phyloP scores from a whole-genome alignment of 2,329 filamentous ascomycete genomes.

The Cordyceps cicadae region DNA sequence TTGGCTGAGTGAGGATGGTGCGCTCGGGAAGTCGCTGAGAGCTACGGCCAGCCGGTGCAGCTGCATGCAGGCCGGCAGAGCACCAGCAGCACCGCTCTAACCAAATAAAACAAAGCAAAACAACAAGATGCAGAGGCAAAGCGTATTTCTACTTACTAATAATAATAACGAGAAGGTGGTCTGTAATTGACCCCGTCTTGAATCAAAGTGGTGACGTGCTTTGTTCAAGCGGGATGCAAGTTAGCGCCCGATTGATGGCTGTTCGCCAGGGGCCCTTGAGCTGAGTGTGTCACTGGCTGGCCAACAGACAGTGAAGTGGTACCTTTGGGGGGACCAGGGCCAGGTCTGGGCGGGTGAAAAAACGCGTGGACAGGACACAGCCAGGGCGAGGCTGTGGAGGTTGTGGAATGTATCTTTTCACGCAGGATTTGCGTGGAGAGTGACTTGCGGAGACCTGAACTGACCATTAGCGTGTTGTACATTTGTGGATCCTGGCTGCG shows the following conservation, averaged over 20 bases:
- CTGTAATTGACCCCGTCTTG: background rate
- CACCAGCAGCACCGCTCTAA: background rate
- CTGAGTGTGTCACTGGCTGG: background rate
- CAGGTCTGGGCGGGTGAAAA: background rate
- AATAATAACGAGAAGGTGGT: background rate
- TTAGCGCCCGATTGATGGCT: background rate
- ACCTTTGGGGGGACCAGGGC: background rate
- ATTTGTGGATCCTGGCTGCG: background rate
- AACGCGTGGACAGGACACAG: background rate
- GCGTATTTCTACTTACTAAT: background rate
- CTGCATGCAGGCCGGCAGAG: background rate
- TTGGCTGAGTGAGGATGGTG: background rate
- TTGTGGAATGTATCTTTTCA: slow-evolving; percentile 3
- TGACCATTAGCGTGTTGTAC: slow-evolving; percentile 14
- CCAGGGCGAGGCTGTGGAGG: background rate
- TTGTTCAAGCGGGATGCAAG: background rate
- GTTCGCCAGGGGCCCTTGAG: too few species aligned
- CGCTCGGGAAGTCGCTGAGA: background rate
- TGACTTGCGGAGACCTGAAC: slow-evolving; percentile 2
- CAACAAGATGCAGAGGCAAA: background rate
- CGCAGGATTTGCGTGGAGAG: background rate
- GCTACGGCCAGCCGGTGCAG: background rate
- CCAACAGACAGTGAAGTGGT: background rate
- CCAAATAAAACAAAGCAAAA: background rate
- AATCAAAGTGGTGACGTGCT: slow-evolving; percentile 5